These are phyloP conservation scores for Eutrema heterophyllum DNA, from an alignment of 345 rosid species.

Conservation along the genomic window DNA sequence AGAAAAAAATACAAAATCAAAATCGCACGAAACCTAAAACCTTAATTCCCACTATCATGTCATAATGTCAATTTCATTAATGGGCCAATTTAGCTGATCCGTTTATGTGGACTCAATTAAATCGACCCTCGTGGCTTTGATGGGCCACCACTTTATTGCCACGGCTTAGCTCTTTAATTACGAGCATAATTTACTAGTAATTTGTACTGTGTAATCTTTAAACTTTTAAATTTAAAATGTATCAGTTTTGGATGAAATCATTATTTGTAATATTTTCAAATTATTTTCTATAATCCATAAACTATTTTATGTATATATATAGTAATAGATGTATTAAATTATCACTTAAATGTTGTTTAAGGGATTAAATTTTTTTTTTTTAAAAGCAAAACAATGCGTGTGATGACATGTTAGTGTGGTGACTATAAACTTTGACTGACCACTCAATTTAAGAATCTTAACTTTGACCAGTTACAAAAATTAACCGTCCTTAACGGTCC, in stretches of 20 bases:
- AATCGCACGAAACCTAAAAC: too few species aligned
- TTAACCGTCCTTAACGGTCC: slow-evolving; percentile 23
- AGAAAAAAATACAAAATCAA: too few species aligned
- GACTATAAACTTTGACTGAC: slow-evolving; percentile 20
- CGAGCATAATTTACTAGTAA: background rate
- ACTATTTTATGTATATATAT: background rate
- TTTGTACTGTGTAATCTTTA: background rate
- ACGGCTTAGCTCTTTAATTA: background rate
- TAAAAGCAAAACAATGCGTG: background rate
- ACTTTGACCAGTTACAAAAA: slow-evolving; percentile 28
- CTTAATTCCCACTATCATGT: too few species aligned
- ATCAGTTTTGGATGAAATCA: background rate
- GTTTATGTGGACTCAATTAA: background rate
- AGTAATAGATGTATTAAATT: background rate
- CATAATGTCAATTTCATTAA: background rate
- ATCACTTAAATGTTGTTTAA: background rate
- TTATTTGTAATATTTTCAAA: background rate
- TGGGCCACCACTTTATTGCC: background rate
- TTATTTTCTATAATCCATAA: background rate
- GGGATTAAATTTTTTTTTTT: background rate
- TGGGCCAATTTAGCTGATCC: slow-evolving; percentile 1
- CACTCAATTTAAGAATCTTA: background rate
- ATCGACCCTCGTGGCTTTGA: background rate
- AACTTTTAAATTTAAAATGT: background rate
- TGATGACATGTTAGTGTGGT: slow-evolving; percentile 8